Percentiles rank a stretch among this genome's conserved stretches.
These are phyloP conservation scores for Davidsoniella neocaledoniae DNA, from an alignment of 2,329 filamentous ascomycete genomes.

Conservation along the genomic window DNA sequence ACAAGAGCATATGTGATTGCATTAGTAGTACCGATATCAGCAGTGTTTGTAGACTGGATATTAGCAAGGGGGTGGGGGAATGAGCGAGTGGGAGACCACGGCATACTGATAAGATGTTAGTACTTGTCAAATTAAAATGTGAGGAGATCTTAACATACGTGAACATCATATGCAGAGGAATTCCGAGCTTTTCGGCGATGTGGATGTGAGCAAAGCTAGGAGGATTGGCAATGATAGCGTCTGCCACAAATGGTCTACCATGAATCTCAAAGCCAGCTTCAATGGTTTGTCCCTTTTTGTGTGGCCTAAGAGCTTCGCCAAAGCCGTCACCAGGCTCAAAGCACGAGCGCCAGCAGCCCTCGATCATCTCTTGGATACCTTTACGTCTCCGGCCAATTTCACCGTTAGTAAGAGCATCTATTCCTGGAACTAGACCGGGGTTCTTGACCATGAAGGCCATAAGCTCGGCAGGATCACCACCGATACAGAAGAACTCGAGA, in stretches of 20 bases:
- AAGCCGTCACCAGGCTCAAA: conserved; percentile 59
- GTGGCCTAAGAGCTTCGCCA: conserved; percentile 31
- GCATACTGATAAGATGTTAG: conserved; percentile 58
- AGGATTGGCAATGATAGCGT: conserved; percentile 64
- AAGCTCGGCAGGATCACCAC: conserved; percentile 57
- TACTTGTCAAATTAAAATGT: not conserved
- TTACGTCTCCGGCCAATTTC: conserved; percentile 59
- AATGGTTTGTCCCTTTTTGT: conserved; percentile 23
- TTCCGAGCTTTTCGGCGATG: conserved; percentile 56
- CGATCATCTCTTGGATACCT: conserved; percentile 63
- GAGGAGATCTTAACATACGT: conserved; percentile 40
- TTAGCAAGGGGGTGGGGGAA: conserved; percentile 81
- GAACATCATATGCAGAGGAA: conserved; percentile 75
- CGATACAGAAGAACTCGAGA: conserved; percentile 60
- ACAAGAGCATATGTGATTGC: conserved; percentile 72
- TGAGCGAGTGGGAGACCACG: conserved; percentile 70
- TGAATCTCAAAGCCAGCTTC: conserved; percentile 30
- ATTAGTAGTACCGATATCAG: conserved; percentile 61
- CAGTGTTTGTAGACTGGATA: conserved; percentile 52
- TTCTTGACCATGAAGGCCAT: conserved; percentile 92
- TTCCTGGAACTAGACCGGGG: conserved; percentile 67
- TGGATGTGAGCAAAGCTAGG: conserved; percentile 64
- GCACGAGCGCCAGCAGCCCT: conserved; percentile 76
- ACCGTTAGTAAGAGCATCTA: conserved; percentile 58
- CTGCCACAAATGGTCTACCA: conserved; percentile 57